Percentiles rank a stretch among this genome's conserved stretches.
Conservation (phyloP, 495 filamentous ascomycete species). For the Penicillium cinerascens region DNA sequence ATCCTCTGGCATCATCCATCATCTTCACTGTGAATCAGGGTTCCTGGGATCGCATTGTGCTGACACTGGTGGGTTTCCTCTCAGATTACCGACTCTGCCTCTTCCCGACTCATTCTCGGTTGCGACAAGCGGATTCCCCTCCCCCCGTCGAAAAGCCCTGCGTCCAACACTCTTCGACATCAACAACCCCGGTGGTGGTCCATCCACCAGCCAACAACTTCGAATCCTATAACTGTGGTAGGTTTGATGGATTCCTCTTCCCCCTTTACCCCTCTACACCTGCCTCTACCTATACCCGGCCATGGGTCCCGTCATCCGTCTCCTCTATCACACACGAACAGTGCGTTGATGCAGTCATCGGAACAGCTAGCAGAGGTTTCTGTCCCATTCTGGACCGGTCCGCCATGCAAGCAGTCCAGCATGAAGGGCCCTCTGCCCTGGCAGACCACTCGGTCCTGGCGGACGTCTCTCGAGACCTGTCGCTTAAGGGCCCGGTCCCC, state of each 20-base stretch:
- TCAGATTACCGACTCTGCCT: conserved; percentile 30
- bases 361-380: conserved; percentile 34
- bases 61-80: conserved; percentile 23
- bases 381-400: conserved; percentile 22
- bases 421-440: conserved; percentile 41
- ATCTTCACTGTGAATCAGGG: conserved; percentile 20
- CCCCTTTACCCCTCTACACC: conserved; percentile 23
- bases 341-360: conserved; percentile 39
- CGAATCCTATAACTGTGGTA: conserved; percentile 38
- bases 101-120: conserved; percentile 36
- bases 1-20: conserved; percentile 17
- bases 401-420: conserved; percentile 41
- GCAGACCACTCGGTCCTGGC: conserved; percentile 33
- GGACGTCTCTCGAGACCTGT: conserved; percentile 37
- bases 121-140: conserved; percentile 40
- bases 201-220: conserved; percentile 30
- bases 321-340: conserved; percentile 32
- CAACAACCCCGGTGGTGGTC: conserved; percentile 35
- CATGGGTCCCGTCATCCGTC: conserved; percentile 27
- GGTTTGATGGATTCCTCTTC: conserved; percentile 37
- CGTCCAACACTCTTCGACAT: conserved; percentile 25
- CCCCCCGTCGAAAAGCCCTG: conserved; percentile 38
- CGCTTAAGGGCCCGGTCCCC: conserved; percentile 54
- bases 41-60: conserved; percentile 21
- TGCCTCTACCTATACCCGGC: conserved; percentile 21